Evolutionary conservation across 2,329 filamentous ascomycete species (phyloP), one percentile per base, ranked within the genome.

Genomic region (Trichoderma polysporum): DNA sequence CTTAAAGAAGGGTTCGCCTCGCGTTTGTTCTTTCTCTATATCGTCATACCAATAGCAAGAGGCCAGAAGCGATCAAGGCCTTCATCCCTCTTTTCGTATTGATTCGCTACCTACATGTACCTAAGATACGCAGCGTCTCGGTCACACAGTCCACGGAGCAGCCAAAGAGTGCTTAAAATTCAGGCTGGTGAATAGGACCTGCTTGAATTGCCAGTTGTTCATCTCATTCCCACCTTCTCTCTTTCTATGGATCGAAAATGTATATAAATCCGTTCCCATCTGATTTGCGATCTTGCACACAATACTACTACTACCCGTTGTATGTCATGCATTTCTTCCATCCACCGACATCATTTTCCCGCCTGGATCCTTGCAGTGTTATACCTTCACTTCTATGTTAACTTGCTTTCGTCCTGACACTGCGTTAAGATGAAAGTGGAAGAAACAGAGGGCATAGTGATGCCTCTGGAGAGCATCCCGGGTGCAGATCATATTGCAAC

Each of bases 311-410:
- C 15, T 29, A 31, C 17, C 37, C 19, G 37, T 27, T 31, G 58
- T 17, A 53, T 39, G 50, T 45, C 29, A 63, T 62, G 37, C 53
- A 67, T 27, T 22, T 50, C 49, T 58, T 54, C 47, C 53, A 52
- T 31, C 31, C 49, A 49, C 22, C 15, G 33, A 27, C 60, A 64
- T 53, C 49, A 25, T 65, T 65, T 60, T 25, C 37, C 33, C 25
- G 52, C 45, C 61, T 56, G 49, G 37, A 49, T 41, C 41, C 41
- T 25, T 60, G 45, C 66, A 68, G 60, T 54, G 62, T 68, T 60
- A 50, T 68, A 57, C 47, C 54, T 59, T n/a, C 45, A 64, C 27
- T 15, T 54, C 47, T 33, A 58, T 57, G 35, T 33, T n/a, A 17
- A 17, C 35, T 29, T 27, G 27, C 56, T 54, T 50, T 59, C 53